Evolutionary conservation across 805 yeast species (phyloP).

Genomic region (Pichia deserticola): DNA sequence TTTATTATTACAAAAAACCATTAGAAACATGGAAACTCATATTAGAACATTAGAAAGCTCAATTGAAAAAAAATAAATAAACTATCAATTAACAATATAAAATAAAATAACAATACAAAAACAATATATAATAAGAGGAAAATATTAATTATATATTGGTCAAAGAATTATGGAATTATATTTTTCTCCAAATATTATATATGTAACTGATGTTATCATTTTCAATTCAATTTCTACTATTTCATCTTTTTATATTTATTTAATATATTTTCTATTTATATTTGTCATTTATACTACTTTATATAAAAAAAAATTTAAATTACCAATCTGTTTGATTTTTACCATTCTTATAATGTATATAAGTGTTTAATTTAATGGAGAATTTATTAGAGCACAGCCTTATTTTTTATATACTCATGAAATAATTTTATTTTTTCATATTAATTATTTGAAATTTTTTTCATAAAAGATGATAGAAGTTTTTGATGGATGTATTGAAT

Average conservation of each 20-base stretch:
- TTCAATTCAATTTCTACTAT: no score
- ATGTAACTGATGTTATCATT: no score
- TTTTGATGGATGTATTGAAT: no score
- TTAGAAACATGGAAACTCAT: constrained; percentile 14
- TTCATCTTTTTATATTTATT: no score
- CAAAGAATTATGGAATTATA: no score
- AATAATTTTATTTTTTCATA: neutral
- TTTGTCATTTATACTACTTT: no score
- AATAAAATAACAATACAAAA: no score
- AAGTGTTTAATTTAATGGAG: neutral
- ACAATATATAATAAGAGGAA: neutral
- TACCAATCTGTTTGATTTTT: neutral
- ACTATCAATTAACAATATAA: no score
- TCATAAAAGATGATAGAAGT: neutral
- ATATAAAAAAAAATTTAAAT: neutral
- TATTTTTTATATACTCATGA: neutral
- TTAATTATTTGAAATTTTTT: no score
- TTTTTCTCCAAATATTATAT: no score
- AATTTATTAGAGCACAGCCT: neutral
- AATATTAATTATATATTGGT: neutral
- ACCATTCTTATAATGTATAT: neutral
- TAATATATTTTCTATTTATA: no score
- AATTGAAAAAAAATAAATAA: constrained; percentile 21
- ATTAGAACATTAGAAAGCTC: constrained; percentile 44
- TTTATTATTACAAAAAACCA: constrained; percentile 55